Evolutionary conservation across 192 early-diverging fungal species (phyloP).

Genomic region (Lobosporangium transversale): DNA sequence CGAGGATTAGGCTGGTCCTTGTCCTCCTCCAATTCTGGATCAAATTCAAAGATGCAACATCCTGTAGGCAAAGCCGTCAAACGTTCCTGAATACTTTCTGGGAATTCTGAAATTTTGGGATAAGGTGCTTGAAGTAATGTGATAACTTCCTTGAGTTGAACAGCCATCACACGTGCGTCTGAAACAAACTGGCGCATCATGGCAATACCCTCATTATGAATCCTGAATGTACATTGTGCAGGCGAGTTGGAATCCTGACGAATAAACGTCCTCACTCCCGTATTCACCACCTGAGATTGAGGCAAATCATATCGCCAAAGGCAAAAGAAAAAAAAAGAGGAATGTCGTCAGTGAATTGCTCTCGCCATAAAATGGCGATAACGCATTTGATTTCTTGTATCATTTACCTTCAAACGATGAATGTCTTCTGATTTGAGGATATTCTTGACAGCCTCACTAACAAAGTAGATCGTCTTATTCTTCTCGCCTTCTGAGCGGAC

Average conservation of each 20-base stretch:
- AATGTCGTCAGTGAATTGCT: too few relatives aligned
- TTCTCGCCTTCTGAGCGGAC: slow-evolving; percentile 82
- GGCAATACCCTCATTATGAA: slow-evolving; percentile 73
- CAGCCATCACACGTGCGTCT: slow-evolving; percentile 29
- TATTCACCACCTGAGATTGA: slow-evolving; percentile 82
- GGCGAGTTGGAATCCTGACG: slow-evolving; percentile 71
- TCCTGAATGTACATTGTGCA: slow-evolving; percentile 70
- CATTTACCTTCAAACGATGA: slow-evolving; percentile 63
- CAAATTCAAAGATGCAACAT: slow-evolving; percentile 69
- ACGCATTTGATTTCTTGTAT: too few relatives aligned
- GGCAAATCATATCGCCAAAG: too few relatives aligned
- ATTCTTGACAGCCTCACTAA: slow-evolving; percentile 80
- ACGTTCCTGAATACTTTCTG: slow-evolving; percentile 53
- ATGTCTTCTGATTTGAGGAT: slow-evolving; percentile 72
- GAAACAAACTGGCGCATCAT: slow-evolving; percentile 61
- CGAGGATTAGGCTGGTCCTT: slow-evolving; percentile 48
- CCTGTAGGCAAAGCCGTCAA: slow-evolving; percentile 49
- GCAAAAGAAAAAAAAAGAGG: too few relatives aligned
- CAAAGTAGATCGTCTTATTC: slow-evolving; percentile 85
- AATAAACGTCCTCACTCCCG: slow-evolving; percentile 90
- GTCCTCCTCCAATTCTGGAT: slow-evolving; percentile 54
- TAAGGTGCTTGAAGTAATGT: slow-evolving; percentile 47
- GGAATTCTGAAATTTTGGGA: slow-evolving; percentile 57
- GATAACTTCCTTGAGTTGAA: slow-evolving; percentile 35
- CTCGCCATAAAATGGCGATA: too few relatives aligned